phyloP scores from a whole-genome alignment of 495 filamentous ascomycete genomes.

The Aspergillus bridgeri region DNA sequence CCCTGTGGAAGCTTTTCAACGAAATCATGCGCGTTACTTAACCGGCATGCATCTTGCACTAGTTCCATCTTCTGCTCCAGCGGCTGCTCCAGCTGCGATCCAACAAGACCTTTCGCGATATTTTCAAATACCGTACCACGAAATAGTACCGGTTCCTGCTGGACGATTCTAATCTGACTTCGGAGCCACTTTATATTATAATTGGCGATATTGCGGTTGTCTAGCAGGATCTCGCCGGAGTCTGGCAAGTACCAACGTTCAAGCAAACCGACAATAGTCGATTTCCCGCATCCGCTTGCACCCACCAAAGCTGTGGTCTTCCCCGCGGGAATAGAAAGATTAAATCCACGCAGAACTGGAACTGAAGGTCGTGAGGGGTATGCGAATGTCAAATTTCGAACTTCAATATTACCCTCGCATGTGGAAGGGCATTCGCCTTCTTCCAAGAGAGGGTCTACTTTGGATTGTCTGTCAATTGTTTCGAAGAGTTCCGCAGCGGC shows the following conservation, averaged over 20 bases:
- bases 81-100: background rate
- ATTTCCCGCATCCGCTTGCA: slow-evolving; percentile 54
- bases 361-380: slow-evolving; percentile 44
- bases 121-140: slow-evolving; percentile 62
- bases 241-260: slow-evolving; percentile 51
- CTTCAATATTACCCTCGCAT: slow-evolving; percentile 44
- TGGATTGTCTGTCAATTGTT: slow-evolving; percentile 37
- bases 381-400: slow-evolving; percentile 56
- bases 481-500: slow-evolving; percentile 37
- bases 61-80: slow-evolving; percentile 19
- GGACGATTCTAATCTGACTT: slow-evolving; percentile 50
- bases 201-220: slow-evolving; percentile 43
- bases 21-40: slow-evolving; percentile 22
- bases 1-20: slow-evolving; percentile 18
- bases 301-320: slow-evolving; percentile 54
- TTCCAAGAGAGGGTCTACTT: slow-evolving; percentile 36
- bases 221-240: slow-evolving; percentile 37
- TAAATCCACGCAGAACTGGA: slow-evolving; percentile 37
- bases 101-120: slow-evolving; percentile 48
- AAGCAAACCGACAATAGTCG: slow-evolving; percentile 57
- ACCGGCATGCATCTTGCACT: slow-evolving; percentile 13
- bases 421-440: slow-evolving; percentile 19
- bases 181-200: slow-evolving; percentile 51
- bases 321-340: slow-evolving; percentile 35
- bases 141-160: slow-evolving; percentile 62